phyloP scores from a whole-genome alignment of 78 protist species.

The Bodo saltans region DNA sequence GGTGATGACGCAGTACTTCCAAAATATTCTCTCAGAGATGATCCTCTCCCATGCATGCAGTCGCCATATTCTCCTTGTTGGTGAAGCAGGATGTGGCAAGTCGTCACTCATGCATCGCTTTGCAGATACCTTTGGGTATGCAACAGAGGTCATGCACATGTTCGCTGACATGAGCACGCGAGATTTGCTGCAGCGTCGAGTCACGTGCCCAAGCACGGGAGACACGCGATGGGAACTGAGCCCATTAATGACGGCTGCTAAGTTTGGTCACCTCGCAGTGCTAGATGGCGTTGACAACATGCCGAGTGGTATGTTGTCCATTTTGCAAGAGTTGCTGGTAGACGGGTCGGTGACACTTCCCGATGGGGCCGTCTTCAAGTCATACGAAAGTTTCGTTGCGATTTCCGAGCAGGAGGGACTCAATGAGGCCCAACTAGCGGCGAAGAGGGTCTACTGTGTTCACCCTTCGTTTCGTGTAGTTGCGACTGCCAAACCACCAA shows the following conservation, averaged over 20 bases:
- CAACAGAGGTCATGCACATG: conserved; percentile 24
- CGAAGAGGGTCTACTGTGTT: background rate
- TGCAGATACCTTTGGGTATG: conserved; percentile 19
- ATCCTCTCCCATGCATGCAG: conserved; percentile 12
- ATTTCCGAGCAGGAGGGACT: background rate
- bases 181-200: conserved; percentile 50
- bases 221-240: conserved; percentile 53
- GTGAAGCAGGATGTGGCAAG: conserved; percentile 43
- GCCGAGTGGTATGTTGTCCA: conserved; percentile 3
- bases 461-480: conserved; percentile 61
- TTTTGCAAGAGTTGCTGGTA: background rate
- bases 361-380: conserved; percentile 53
- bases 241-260: conserved; percentile 49
- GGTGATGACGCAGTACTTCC: too few relatives aligned
- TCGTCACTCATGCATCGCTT: background rate
- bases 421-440: background rate
- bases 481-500: conserved; percentile 47
- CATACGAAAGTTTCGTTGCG: background rate
- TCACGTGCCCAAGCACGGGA: conserved; percentile 35
- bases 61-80: conserved; percentile 24
- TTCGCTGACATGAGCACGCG: conserved; percentile 52
- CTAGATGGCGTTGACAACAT: conserved; percentile 63
- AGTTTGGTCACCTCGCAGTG: conserved; percentile 41
- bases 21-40: background rate
- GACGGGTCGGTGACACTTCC: conserved; percentile 32